These are phyloP conservation scores for Geosmithia morbida DNA, from an alignment of 2,329 filamentous ascomycete genomes.

Conservation along the genomic window DNA sequence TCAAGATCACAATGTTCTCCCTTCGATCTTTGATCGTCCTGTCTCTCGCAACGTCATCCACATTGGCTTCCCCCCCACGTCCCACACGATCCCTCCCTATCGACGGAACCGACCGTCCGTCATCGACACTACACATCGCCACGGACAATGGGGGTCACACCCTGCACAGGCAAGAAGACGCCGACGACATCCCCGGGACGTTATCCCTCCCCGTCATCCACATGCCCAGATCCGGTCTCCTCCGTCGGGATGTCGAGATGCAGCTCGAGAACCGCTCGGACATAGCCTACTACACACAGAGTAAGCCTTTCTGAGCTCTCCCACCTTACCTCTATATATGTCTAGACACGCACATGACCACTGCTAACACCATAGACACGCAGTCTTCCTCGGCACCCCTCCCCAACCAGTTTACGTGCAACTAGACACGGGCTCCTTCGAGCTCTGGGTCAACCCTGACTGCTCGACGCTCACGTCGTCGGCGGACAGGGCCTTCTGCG, in stretches of 20 bases:
- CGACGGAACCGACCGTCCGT: neutral
- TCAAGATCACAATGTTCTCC: neutral
- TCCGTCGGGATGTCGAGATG: conserved; percentile 25
- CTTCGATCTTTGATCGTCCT: neutral
- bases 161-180: neutral
- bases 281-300: conserved; percentile 36
- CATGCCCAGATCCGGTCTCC: conserved; percentile 15
- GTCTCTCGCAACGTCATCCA: neutral
- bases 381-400: conserved; percentile 34
- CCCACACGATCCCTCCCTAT: conserved; percentile 1
- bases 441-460: conserved; percentile 30
- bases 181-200: neutral
- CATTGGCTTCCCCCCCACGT: neutral
- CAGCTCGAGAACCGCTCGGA: conserved; percentile 34
- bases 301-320: neutral
- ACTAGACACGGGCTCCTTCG: conserved; percentile 49
- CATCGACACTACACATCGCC: neutral
- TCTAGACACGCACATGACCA: neutral
- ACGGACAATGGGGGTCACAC: neutral
- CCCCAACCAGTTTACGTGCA: conserved; percentile 47
- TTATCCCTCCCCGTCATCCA: conserved; percentile 15
- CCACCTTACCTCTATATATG: too few relatives aligned
- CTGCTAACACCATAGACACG: neutral
- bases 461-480: conserved; percentile 27
- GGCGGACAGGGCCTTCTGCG: conserved; percentile 28